These are phyloP conservation scores for Canavalia ensiformis DNA, from an alignment of 306 rosid species.

Conservation along the genomic window DNA sequence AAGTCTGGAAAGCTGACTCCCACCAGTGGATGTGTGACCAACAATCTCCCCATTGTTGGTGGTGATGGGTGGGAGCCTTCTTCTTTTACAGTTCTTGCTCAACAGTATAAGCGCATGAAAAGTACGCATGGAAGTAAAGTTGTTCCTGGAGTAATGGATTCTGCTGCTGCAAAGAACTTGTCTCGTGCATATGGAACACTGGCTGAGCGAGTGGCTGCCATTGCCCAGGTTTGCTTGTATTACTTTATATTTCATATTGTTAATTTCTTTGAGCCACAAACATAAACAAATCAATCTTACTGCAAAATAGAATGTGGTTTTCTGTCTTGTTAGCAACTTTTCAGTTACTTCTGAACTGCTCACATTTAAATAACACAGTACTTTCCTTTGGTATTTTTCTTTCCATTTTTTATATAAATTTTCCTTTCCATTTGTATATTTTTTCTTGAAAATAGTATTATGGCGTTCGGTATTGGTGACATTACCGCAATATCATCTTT, in stretches of 20 bases:
- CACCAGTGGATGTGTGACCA: conserved; percentile 69
- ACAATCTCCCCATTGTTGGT: conserved; percentile 72
- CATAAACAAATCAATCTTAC: conserved; percentile 19
- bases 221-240: conserved; percentile 86
- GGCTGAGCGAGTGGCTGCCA: conserved; percentile 90
- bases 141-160: conserved; percentile 95
- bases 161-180: conserved; percentile 85
- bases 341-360: conserved; percentile 20
- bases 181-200: conserved; percentile 87
- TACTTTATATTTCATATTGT: conserved; percentile 39
- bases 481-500: conserved; percentile 10
- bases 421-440: not conserved
- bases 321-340: conserved; percentile 26
- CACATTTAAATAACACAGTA: conserved; percentile 9
- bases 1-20: conserved; percentile 93
- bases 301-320: conserved; percentile 28
- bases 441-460: conserved; percentile 15
- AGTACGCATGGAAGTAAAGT: conserved; percentile 75
- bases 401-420: not conserved
- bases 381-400: conserved; percentile 21
- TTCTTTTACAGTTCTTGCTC: conserved; percentile 91
- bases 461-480: conserved; percentile 11
- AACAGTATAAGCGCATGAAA: conserved; percentile 92
- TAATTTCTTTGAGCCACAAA: conserved; percentile 22
- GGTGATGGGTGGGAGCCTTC: conserved; percentile 97